Evolutionary conservation across 1,139 yeast genomes (phyloP), one percentile per base, ranked within the genome.

Genomic region (Geotrichum restrictum): DNA sequence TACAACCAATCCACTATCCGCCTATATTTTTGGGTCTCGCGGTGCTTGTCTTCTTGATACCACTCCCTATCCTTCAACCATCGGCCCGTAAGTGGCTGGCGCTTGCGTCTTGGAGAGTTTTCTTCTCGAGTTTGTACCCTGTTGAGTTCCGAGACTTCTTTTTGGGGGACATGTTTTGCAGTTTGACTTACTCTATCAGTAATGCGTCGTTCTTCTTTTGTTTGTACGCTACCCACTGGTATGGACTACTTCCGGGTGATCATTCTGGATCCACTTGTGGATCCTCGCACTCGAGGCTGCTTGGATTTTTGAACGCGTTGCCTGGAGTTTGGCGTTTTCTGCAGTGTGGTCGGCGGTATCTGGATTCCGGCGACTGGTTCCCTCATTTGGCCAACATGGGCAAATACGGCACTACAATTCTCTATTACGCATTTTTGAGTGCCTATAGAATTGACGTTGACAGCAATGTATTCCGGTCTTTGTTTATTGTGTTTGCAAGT

Each of bases 81-180:
- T 65, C 77, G 13, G 76, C 88, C 29, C 71, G 95, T 59, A 76
- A 75, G 56, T 93, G 98, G 97, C 64, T 91, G 3, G 74, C 85
- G 37, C 69, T 82, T 11, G 84, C 95, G 0, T 58, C 83, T 2
- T 80, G 91, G 77, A 77, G 98, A 64, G 71, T 93, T 45, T 40
- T 85, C 0, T 73, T 86, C 3, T 85, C 96, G 1, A 98, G 98
- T 0, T 74, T 88, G 38, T 93, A 86, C 63, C 96, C 98, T 0
- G 97, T 93, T 52, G 98, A 93, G 69, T 93, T 93, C 65, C 76
- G 94, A 56, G 98, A 93, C 69, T 91, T 93, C 74, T 89, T 88
- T 66, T 62, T 91, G 52, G 98, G 98, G 19, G 98, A 93, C 69
- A 82, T 93, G 33, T 73, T 89, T 50, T 87, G 95, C 69, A 86